Base-by-base conservation (phyloP, 139 green algal genomes). In the Tetradesmus lagerheimii region DNA sequence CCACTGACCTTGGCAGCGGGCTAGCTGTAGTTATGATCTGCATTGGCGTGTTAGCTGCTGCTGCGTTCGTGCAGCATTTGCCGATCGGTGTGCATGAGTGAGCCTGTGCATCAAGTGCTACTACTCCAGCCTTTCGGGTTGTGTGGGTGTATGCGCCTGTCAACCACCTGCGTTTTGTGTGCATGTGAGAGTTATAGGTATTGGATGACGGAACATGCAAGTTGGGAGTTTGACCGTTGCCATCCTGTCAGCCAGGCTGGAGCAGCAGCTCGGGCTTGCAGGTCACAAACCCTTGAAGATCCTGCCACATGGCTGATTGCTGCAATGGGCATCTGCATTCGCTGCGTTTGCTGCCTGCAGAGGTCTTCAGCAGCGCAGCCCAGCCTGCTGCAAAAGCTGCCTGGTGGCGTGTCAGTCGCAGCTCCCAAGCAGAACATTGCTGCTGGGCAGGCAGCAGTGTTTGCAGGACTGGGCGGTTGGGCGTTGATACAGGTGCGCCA, bases 381-480 rank as follows among this genome's bases (percentile, higher is more conserved):
- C 9, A 82, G 45, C n/a, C 62, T 91, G 37, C 86, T 93, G 89
- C 85, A 91, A 38, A 83, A 90, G 80, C 39, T 91, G 34, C 67
- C 75, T 23, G 88, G 89, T 23, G 86, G 85, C 66, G 82, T 87
- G 15, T 79, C 89, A 74, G 89, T 91, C 9, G 67, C 83, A 35
- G 16, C 66, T 1, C 37, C 81, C 43, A 78, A 86, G 45, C 80
- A 89, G 47, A 80, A 80, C 31, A 37, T 88, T n/a, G 80, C 89
- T 62, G 83, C 77, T 20, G 78, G 84, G 53, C 91, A 93, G 77
- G 67, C 80, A 15, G 94, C 91, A 29, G 92, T 96, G 12, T 97
- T 96, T 90, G 87, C 77, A 14, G 91, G 41, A 0, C 85, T 97
- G 15, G 94, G 74, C 1, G 81, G 74, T 1, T 97, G 95, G 93